phyloP scores from a whole-genome alignment of 2,329 filamentous ascomycete genomes.

The Neonectria ditissima region DNA sequence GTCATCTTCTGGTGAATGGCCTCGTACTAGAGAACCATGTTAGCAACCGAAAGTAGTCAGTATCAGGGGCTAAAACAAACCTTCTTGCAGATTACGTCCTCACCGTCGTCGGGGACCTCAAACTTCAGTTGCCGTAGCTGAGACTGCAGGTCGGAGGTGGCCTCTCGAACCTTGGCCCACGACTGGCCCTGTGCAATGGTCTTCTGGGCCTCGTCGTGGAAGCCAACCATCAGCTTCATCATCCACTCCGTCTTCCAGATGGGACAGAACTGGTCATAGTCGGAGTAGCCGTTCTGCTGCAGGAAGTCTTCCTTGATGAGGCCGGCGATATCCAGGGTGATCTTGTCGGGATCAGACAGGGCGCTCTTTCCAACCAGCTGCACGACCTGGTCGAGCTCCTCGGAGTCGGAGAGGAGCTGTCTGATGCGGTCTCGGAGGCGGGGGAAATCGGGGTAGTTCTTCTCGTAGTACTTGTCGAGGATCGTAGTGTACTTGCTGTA shows the following conservation, averaged over 20 bases:
- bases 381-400: constrained; percentile 98
- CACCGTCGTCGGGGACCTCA: constrained; percentile 86
- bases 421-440: constrained; percentile 92
- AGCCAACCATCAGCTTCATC: constrained; percentile 99
- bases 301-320: constrained; percentile 98
- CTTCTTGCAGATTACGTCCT: constrained; percentile 87
- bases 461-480: constrained; percentile 93
- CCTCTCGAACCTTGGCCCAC: constrained; percentile 94
- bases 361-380: constrained; percentile 98
- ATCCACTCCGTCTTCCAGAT: constrained; percentile 99
- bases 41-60: constrained; percentile 47
- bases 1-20: constrained; percentile 90
- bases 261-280: constrained; percentile 99
- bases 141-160: constrained; percentile 86
- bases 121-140: constrained; percentile 96
- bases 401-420: constrained; percentile 92
- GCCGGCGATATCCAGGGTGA: constrained; percentile 91
- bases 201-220: constrained; percentile 98
- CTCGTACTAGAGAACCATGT: constrained; percentile 77
- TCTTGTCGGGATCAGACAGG: constrained; percentile 96
- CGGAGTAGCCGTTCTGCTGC: constrained; percentile 98
- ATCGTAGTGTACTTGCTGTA: constrained; percentile 96
- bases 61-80: constrained; percentile 57
- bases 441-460: constrained; percentile 94
- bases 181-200: constrained; percentile 89